Percentiles rank a stretch among this genome's conserved stretches.
These are phyloP conservation scores for Laburnicola sp. DNA, from an alignment of 2,329 filamentous ascomycete genomes.

Conservation along the genomic window DNA sequence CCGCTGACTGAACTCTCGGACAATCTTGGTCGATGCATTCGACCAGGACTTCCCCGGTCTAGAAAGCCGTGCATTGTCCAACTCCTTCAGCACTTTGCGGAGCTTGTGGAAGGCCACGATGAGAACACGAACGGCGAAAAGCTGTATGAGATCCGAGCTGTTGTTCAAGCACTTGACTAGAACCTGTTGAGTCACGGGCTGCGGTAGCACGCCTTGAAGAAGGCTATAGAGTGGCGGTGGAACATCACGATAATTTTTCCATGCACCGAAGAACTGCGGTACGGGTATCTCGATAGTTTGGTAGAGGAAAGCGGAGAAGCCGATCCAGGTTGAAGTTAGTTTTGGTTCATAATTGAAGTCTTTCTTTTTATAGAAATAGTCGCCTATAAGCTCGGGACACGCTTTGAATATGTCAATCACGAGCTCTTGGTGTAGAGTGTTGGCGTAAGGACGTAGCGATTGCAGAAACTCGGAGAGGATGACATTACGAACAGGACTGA, in stretches of 20 bases:
- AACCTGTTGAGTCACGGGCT: constrained; percentile 77
- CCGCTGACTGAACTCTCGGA: constrained; percentile 74
- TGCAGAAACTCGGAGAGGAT: constrained; percentile 78
- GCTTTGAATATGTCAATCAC: constrained; percentile 76
- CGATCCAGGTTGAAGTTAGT: constrained; percentile 90
- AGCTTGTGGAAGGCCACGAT: constrained; percentile 81
- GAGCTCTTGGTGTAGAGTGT: constrained; percentile 77
- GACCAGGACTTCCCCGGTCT: constrained; percentile 62
- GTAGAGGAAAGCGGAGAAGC: constrained; percentile 87
- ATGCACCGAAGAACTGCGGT: constrained; percentile 71
- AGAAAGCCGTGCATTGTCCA: constrained; percentile 53
- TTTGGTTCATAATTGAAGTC: constrained; percentile 86
- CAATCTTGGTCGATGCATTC: constrained; percentile 67
- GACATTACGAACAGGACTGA: constrained; percentile 76
- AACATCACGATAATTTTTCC: constrained; percentile 61
- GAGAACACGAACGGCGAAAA: constrained; percentile 82
- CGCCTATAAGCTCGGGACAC: constrained; percentile 82
- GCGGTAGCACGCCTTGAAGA: constrained; percentile 83
- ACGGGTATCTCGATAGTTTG: constrained; percentile 75
- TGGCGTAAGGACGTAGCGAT: constrained; percentile 80
- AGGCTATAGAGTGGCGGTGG: constrained; percentile 79
- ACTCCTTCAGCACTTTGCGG: constrained; percentile 62
- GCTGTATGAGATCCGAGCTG: constrained; percentile 75
- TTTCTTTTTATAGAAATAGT: constrained; percentile 81
- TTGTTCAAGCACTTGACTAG: constrained; percentile 78